Evolutionary conservation across 805 yeast species (phyloP).

Genomic region (Candida methanosorbosa): DNA sequence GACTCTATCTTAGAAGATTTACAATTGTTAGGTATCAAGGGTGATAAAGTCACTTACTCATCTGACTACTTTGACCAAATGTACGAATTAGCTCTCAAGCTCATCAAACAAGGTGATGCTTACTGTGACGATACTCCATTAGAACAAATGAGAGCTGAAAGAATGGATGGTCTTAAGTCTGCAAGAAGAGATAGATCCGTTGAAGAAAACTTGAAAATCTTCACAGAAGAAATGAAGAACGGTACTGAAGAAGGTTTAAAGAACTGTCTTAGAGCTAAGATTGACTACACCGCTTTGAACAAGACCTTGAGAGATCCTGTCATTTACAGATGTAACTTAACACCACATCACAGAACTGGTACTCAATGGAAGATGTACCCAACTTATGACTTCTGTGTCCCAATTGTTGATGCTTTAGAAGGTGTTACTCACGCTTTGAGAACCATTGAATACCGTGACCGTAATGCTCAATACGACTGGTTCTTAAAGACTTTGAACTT

Average conservation of each 20-base stretch:
- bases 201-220: slow-evolving; percentile 83
- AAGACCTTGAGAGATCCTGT: slow-evolving; percentile 98
- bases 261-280: slow-evolving; percentile 94
- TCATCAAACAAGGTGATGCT: slow-evolving; percentile 94
- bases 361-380: slow-evolving; percentile 93
- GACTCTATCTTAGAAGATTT: slow-evolving; percentile 92
- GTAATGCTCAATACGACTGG: slow-evolving; percentile 98
- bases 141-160: slow-evolving; percentile 95
- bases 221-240: slow-evolving; percentile 85
- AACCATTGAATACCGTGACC: slow-evolving; percentile 97
- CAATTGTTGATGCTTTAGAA: slow-evolving; percentile 89
- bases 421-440: slow-evolving; percentile 98
- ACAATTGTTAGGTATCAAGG: slow-evolving; percentile 82
- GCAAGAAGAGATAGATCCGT: slow-evolving; percentile 87
- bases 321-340: slow-evolving; percentile 91
- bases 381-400: slow-evolving; percentile 97
- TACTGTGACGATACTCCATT: slow-evolving; percentile 95
- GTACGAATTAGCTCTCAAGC: slow-evolving; percentile 76
- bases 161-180: slow-evolving; percentile 95
- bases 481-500: slow-evolving; percentile 70
- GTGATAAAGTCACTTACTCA: slow-evolving; percentile 80
- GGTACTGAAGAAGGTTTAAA: slow-evolving; percentile 91
- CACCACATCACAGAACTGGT: slow-evolving; percentile 98
- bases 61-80: slow-evolving; percentile 89
- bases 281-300: slow-evolving; percentile 83